Conservation (phyloP, 768 basidiomycete species). For the Ephemerocybe angulata region DNA sequence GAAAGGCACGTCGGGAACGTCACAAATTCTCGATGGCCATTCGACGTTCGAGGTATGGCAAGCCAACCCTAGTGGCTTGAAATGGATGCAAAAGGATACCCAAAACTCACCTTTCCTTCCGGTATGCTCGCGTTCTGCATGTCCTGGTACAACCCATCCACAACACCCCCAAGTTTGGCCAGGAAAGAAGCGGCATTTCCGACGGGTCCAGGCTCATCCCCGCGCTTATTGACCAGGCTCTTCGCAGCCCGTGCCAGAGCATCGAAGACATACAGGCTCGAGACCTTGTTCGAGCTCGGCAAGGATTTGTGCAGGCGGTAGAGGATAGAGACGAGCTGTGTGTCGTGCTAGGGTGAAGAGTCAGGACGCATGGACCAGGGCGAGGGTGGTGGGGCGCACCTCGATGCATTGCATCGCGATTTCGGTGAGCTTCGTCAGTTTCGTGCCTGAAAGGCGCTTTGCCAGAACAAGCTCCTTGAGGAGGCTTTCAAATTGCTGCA, state of each 20-base stretch:
- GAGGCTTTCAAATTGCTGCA: constrained; percentile 74
- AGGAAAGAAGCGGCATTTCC: constrained; percentile 83
- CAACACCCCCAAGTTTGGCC: constrained; percentile 83
- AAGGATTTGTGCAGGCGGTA: constrained; percentile 88
- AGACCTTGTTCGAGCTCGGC: constrained; percentile 64
- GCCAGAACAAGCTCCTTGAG: constrained; percentile 80
- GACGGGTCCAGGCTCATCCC: constrained; percentile 49
- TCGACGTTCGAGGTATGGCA: too few relatives aligned
- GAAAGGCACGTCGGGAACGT: constrained; percentile 3
- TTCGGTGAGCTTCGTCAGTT: constrained; percentile 75
- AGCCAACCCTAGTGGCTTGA: too few relatives aligned
- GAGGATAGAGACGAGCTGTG: constrained; percentile 81
- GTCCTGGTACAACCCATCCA: constrained; percentile 87
- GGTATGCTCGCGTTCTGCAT: constrained; percentile 61
- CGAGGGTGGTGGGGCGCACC: too few relatives aligned
- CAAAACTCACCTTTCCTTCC: constrained; percentile 82
- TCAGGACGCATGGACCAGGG: too few relatives aligned
- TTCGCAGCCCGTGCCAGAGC: constrained; percentile 85
- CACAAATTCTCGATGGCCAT: too few relatives aligned
- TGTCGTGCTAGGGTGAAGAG: constrained; percentile 64
- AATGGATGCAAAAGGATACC: constrained; percentile 11
- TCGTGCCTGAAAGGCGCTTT: constrained; percentile 83
- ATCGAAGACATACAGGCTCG: constrained; percentile 91
- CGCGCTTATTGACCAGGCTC: constrained; percentile 61
- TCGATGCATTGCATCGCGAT: constrained; percentile 74